Evolutionary conservation across 352 stramenopile genomes (phyloP), one percentile per base, ranked within the genome.

Genomic region (Phytophthora colocasiae): DNA sequence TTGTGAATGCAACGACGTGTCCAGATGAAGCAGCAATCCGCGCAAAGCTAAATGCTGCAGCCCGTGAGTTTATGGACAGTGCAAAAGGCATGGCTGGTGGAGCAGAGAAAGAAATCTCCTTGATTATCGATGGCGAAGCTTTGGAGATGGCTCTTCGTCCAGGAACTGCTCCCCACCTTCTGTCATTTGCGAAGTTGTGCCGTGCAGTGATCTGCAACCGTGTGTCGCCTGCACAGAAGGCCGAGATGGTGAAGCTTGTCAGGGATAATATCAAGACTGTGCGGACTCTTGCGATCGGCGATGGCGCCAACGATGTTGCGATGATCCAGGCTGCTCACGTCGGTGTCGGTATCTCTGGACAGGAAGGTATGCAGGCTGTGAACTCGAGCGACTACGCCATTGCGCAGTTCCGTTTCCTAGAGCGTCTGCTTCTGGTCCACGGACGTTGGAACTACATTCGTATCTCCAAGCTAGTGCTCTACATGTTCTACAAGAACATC

Each of bases 401-500:
- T 49, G 89, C 86, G 1, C 92, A 98, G 66, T 98, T 98, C 63
- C 90, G 89, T 1, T 98, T 96, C 69, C 71, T 98, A 7, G 83
- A 95, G 58, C 79, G 83, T 0, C 65, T 98, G 15, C 75, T 98
- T 38, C 69, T 98, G 4, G 85, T 98, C 24, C 96, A 98, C 69
- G 96, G 96, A 17, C 77, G 87, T 12, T 96, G 89, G 83, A 97
- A 96, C 71, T 97, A 98, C 72, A 85, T 93, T 38, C 87, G 95
- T 32, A 92, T 96, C 53, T 95, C 91, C 32, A 96, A 96, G 57
- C 67, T 98, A 11, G 83, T 98, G 17, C 67, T 95, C 31, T 98
- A 97, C 77, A 96, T 94, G 71, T 98, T 98, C 66, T 98, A 97
- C 81, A 98, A 98, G 73, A 98, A 98, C 78, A 94, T 97, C 49